Conservation (phyloP, 768 basidiomycete genomes). For the Amanita molliuscula region DNA sequence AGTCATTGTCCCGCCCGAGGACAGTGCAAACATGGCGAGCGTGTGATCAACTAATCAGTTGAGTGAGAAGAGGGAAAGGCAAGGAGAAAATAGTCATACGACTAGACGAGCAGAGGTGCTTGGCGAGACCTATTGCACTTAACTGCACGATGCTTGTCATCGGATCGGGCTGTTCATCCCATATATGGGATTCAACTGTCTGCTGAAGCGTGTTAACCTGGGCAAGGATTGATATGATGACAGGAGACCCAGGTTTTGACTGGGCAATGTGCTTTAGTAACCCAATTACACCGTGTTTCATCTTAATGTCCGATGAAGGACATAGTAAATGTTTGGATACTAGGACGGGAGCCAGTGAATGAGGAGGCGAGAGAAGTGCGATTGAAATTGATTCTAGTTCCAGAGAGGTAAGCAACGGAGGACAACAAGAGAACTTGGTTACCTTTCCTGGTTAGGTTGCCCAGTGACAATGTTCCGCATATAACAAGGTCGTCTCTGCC, state of each 20-base stretch:
- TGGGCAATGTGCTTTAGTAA: conserved; percentile 82
- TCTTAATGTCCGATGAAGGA: conserved; percentile 55
- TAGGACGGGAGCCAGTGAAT: conserved; percentile 52
- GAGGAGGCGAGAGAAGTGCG: conserved; percentile 54
- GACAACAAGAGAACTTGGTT: conserved; percentile 8
- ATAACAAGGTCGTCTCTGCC: conserved; percentile 68
- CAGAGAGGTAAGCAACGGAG: conserved; percentile 4
- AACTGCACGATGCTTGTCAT: conserved; percentile 84
- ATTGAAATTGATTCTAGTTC: conserved; percentile 45
- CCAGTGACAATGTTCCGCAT: conserved; percentile 74
- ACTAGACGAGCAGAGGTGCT: conserved; percentile 75
- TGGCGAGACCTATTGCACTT: conserved; percentile 78
- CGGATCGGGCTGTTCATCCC: conserved; percentile 59
- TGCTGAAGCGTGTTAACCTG: conserved; percentile 52
- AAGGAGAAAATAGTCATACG: conserved; percentile 31
- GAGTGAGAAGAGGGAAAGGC: background rate
- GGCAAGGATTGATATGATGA: conserved; percentile 50
- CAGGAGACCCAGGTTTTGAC: conserved; percentile 42
- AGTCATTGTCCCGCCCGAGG: conserved; percentile 22
- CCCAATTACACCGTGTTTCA: conserved; percentile 85
- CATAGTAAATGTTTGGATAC: conserved; percentile 47
- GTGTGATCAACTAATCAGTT: conserved; percentile 30
- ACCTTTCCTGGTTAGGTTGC: conserved; percentile 77
- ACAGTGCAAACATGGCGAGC: conserved; percentile 41
- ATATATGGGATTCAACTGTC: conserved; percentile 55